Conservation (phyloP, 352 stramenopile genomes). For the Pythium rhizo-oryzae region DNA sequence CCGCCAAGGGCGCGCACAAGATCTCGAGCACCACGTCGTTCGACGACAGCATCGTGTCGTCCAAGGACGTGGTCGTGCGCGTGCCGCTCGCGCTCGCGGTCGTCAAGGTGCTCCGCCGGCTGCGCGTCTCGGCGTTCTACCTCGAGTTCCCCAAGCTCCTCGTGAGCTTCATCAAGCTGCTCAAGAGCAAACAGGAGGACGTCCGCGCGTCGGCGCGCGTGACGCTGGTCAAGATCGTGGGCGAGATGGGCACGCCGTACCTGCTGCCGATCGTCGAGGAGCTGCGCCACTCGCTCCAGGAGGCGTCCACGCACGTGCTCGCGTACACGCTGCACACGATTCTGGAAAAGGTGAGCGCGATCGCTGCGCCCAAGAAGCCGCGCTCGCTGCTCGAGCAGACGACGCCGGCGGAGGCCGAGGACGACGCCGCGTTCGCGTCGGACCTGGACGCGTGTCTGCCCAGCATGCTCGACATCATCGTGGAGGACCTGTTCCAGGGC, state of each 20-base stretch:
- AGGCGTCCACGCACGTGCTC: conserved; percentile 85
- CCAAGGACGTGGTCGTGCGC: conserved; percentile 74
- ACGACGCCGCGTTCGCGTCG: conserved; percentile 47
- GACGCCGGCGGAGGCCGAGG: conserved; percentile 23
- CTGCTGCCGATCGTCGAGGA: conserved; percentile 86
- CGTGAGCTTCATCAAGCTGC: conserved; percentile 85
- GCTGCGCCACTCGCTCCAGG: conserved; percentile 79
- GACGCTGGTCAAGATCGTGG: conserved; percentile 95
- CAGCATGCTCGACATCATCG: conserved; percentile 81
- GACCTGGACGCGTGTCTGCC: conserved; percentile 79
- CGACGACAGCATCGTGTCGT: conserved; percentile 54
- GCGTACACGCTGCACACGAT: conserved; percentile 88
- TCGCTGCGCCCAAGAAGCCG: conserved; percentile 53
- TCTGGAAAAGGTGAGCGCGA: conserved; percentile 74
- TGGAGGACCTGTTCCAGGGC: conserved; percentile 81
- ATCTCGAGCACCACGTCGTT: conserved; percentile 38
- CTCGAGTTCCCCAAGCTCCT: conserved; percentile 95
- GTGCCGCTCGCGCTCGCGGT: conserved; percentile 94
- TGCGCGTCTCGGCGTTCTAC: conserved; percentile 91
- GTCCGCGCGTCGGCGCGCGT: conserved; percentile 90
- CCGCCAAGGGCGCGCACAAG: conserved; percentile 65
- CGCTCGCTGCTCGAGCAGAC: conserved; percentile 36
- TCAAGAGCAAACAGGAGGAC: conserved; percentile 93
- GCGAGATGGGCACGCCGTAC: conserved; percentile 87
- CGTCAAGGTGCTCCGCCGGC: conserved; percentile 96